Percentiles rank a stretch among this genome's conserved stretches.
Conservation (phyloP, 371 early-diverging fungal genomes). For the Apophysomyces variabilis region DNA sequence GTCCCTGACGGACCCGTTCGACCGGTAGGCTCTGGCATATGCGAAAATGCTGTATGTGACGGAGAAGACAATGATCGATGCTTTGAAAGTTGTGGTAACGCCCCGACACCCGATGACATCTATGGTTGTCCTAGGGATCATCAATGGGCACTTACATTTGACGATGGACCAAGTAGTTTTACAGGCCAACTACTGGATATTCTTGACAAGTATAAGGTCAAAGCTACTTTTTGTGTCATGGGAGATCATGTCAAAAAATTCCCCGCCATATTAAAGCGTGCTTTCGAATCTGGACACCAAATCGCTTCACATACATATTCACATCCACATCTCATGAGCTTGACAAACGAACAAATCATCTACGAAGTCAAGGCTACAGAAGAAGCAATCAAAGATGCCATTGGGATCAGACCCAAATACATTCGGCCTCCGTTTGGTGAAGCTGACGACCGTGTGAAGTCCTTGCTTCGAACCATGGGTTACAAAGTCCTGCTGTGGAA, state of each 20-base stretch:
- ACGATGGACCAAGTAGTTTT: constrained; percentile 66
- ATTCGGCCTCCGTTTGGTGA: constrained; percentile 68
- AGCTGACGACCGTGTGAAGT: constrained; percentile 54
- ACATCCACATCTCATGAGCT: constrained; percentile 51
- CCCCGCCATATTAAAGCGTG: constrained; percentile 42
- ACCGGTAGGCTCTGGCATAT: constrained; percentile 45
- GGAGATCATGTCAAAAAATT: constrained; percentile 50
- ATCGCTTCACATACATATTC: constrained; percentile 60
- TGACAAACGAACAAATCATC: constrained; percentile 43
- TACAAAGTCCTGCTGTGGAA: constrained; percentile 62
- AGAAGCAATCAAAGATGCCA: constrained; percentile 44
- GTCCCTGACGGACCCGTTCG: constrained; percentile 31
- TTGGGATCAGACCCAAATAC: constrained; percentile 62
- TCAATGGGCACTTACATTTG: constrained; percentile 60
- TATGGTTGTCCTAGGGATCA: constrained; percentile 40
- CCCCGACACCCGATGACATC: constrained; percentile 32
- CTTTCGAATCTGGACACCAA: constrained; percentile 56
- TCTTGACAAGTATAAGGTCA: constrained; percentile 48
- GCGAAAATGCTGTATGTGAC: constrained; percentile 39
- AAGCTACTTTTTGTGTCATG: constrained; percentile 76
- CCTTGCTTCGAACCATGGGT: constrained; percentile 47
- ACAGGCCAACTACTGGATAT: constrained; percentile 58
- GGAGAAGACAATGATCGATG: constrained; percentile 42
- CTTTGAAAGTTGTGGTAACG: constrained; percentile 48
- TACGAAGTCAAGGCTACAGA: constrained; percentile 53